Conservation (phyloP, 1,284 basidiomycete species). For the Apiotrichum akiyoshidainum region DNA sequence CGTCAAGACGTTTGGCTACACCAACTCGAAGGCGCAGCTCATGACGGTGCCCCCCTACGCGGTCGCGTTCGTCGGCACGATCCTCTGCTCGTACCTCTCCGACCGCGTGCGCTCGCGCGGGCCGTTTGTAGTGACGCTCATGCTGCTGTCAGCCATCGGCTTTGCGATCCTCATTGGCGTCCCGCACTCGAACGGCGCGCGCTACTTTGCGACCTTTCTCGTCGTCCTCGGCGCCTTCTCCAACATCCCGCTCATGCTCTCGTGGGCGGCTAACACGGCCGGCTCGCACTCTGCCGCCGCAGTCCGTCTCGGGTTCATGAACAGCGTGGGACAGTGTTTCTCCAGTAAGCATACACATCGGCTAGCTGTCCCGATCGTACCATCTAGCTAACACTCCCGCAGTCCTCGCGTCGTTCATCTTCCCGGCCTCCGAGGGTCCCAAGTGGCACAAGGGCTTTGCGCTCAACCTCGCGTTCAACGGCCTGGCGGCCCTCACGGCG, state of each 20-base stretch:
- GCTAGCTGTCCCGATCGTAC: background rate
- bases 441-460: slow-evolving; percentile 25
- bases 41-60: slow-evolving; percentile 36
- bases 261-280: slow-evolving; percentile 23
- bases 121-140: slow-evolving; percentile 36
- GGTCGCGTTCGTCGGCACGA: slow-evolving; percentile 19
- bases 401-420: slow-evolving; percentile 25
- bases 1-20: slow-evolving; percentile 58
- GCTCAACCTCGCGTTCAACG: slow-evolving; percentile 19
- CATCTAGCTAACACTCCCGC: slow-evolving; percentile 8
- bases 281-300: slow-evolving; percentile 18
- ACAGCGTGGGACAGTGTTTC: slow-evolving; percentile 13
- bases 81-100: slow-evolving; percentile 15
- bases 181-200: slow-evolving; percentile 21
- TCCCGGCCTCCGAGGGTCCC: slow-evolving; percentile 22
- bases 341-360: background rate
- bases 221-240: slow-evolving; percentile 36
- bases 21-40: slow-evolving; percentile 54
- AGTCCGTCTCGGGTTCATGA: slow-evolving; percentile 11
- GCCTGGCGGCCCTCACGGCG: slow-evolving; percentile 8
- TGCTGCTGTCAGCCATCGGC: slow-evolving; percentile 38
- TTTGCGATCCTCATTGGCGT: slow-evolving; percentile 40
- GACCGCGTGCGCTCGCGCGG: slow-evolving; percentile 14
- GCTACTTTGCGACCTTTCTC: slow-evolving; percentile 43
- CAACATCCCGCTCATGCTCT: slow-evolving; percentile 32